Evolutionary conservation across 306 rosid genomes (phyloP), one percentile per base, ranked within the genome.

Genomic region (Biancaea sappan): DNA sequence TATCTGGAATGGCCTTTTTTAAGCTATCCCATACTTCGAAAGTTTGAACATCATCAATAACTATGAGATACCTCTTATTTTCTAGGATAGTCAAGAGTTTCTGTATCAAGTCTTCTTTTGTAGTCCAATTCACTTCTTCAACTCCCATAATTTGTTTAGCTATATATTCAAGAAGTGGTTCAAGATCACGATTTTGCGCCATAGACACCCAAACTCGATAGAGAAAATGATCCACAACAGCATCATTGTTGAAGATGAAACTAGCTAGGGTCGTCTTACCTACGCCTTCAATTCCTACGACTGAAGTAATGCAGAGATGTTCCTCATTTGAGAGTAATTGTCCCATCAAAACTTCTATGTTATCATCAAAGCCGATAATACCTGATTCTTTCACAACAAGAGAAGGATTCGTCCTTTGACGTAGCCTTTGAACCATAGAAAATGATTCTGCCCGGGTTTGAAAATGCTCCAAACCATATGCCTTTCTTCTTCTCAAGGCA

Each of bases 191-290:
- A 65, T 77, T 41, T 28, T 40, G 10, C 37, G 60, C 22, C 10
- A 77, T 0, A 12, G 73, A n/a, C 41, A 81, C 52, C 88, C 83
- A 78, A 4, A 28, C 22, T 2, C 59, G 76, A 50, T 2, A 13
- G 12, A 25, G 24, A 61, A 84, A 81, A 18, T 66, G 29, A 0
- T 3, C 5, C 1, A 0, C 0, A 40, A 78, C 28, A 13, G 28
- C 29, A 1, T 28, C 19, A 47, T 66, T 46, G 28, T 66, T 10
- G 48, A 32, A 81, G 38, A 85, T 57, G 48, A 66, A 52, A 5
- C 31, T 79, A 0, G 80, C 84, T 3, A 85, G 53, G 25, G 80
- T 51, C 5, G 84, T 82, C 79, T 85, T 85, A 2, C 89, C 89
- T 0, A 70, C 54, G 65, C 89, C 89, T 35, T 28, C 22, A n/a